A percentile compares a stretch with the other conserved stretches of the same genome.
Conservation (phyloP, 176 grass and related monocot genomes). For the Carex scoparia region DNA sequence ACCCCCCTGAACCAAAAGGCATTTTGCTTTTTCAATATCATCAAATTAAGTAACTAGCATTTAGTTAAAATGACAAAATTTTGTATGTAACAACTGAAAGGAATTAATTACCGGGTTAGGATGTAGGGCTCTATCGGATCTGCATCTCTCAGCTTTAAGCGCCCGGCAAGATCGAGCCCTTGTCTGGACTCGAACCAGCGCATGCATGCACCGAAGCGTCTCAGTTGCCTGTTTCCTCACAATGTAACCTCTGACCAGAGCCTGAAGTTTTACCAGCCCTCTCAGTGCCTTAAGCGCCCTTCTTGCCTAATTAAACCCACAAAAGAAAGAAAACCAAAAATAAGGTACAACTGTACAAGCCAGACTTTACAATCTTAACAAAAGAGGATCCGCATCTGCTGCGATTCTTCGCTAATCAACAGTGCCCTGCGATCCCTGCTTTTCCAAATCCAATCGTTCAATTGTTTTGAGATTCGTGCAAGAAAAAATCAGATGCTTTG, state of each 20-base stretch:
- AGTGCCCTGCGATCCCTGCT: too few species aligned
- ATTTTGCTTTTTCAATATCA: background rate
- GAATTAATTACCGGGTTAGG: background rate
- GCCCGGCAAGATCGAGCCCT: slow-evolving; percentile 56
- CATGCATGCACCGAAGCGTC: slow-evolving; percentile 95
- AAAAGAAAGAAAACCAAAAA: too few species aligned
- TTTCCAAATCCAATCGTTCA: too few species aligned
- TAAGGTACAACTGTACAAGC: background rate
- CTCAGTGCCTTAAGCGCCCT: slow-evolving; percentile 80
- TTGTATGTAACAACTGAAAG: slow-evolving; percentile 8
- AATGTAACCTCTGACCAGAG: slow-evolving; percentile 90
- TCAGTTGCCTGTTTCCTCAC: slow-evolving; percentile 89
- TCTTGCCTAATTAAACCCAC: slow-evolving; percentile 49
- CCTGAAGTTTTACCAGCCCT: slow-evolving; percentile 92
- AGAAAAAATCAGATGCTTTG: too few species aligned
- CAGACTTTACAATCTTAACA: slow-evolving; percentile 5
- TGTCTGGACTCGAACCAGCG: slow-evolving; percentile 70
- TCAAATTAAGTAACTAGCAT: background rate
- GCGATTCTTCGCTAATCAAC: too few species aligned
- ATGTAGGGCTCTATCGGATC: background rate
- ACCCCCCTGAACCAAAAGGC: background rate
- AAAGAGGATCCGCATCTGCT: background rate
- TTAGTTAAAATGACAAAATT: background rate
- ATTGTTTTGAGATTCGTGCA: too few species aligned
- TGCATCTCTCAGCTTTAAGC: slow-evolving; percentile 27